Percentiles rank a stretch among this genome's conserved stretches.
Conservation (phyloP, 805 yeast genomes). For the Spathaspora boniae region DNA sequence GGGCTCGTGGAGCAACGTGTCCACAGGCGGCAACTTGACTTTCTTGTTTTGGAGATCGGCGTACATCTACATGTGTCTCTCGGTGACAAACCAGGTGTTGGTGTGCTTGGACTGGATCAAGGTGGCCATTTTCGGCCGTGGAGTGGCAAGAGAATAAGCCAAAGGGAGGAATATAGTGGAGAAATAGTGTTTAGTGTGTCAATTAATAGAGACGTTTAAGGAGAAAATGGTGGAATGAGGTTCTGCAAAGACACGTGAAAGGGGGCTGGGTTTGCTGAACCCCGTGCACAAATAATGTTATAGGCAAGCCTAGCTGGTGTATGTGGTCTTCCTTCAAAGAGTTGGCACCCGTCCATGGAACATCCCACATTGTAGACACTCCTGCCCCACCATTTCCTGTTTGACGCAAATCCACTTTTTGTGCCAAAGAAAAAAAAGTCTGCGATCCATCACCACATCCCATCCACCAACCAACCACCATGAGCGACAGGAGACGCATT, state of each 20-base stretch:
- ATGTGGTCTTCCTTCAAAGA: too few species aligned
- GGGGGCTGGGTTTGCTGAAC: background rate
- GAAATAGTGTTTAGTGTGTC: too few species aligned
- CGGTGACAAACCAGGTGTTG: slow-evolving; percentile 81
- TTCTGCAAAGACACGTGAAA: background rate
- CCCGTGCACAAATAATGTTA: too few species aligned
- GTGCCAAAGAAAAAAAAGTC: background rate
- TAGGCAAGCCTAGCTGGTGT: too few species aligned
- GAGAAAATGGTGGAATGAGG: background rate
- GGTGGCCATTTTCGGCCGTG: slow-evolving; percentile 87
- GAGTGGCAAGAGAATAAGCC: slow-evolving; percentile 72
- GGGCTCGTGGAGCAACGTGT: slow-evolving; percentile 74
- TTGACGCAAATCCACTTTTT: background rate
- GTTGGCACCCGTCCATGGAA: too few species aligned
- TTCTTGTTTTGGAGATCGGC: slow-evolving; percentile 95
- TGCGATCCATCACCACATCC: background rate
- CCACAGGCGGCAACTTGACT: slow-evolving; percentile 82
- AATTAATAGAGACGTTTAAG: background rate
- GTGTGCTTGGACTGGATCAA: slow-evolving; percentile 88
- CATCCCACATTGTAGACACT: too few species aligned
- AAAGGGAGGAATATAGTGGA: background rate
- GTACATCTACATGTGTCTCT: slow-evolving; percentile 86
- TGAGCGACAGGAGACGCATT: slow-evolving; percentile 77
- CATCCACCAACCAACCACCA: background rate
- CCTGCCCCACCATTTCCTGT: too few species aligned